Percentiles rank a stretch among this genome's conserved stretches.
Conservation (phyloP, 257 asterid species). For the Apocynum venetum region DNA sequence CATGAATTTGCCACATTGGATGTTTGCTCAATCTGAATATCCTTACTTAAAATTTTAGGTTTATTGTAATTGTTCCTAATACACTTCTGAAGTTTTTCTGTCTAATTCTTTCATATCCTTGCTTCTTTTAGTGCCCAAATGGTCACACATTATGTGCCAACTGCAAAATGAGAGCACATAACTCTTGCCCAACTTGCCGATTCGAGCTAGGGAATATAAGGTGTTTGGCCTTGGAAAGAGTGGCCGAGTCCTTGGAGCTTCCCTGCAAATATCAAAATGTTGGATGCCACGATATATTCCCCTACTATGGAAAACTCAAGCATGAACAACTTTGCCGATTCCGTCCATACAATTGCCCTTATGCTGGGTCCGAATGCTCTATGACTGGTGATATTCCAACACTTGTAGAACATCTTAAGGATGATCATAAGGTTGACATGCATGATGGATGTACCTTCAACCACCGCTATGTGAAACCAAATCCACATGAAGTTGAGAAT, state of each 20-base stretch:
- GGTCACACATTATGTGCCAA: slow-evolving; percentile 76
- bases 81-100: background rate
- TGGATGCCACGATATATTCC: slow-evolving; percentile 64
- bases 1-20: background rate
- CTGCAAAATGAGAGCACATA: slow-evolving; percentile 51
- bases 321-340: slow-evolving; percentile 68
- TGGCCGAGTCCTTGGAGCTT: slow-evolving; percentile 68
- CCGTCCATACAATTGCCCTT: slow-evolving; percentile 78
- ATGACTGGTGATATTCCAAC: slow-evolving; percentile 59
- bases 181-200: slow-evolving; percentile 68
- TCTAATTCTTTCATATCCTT: background rate
- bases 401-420: slow-evolving; percentile 67
- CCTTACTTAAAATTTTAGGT: too few relatives aligned
- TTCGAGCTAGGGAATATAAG: slow-evolving; percentile 67
- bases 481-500: slow-evolving; percentile 66
- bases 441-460: slow-evolving; percentile 77
- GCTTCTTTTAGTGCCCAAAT: slow-evolving; percentile 67
- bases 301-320: slow-evolving; percentile 56
- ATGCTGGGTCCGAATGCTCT: slow-evolving; percentile 76
- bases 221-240: slow-evolving; percentile 82
- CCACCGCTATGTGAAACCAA: slow-evolving; percentile 74
- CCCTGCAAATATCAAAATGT: slow-evolving; percentile 64
- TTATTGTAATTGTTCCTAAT: background rate
- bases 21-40: background rate
- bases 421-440: slow-evolving; percentile 86